Conservation (phyloP, 2,329 filamentous ascomycete species). For the Neopestalotiopsis rosae region DNA sequence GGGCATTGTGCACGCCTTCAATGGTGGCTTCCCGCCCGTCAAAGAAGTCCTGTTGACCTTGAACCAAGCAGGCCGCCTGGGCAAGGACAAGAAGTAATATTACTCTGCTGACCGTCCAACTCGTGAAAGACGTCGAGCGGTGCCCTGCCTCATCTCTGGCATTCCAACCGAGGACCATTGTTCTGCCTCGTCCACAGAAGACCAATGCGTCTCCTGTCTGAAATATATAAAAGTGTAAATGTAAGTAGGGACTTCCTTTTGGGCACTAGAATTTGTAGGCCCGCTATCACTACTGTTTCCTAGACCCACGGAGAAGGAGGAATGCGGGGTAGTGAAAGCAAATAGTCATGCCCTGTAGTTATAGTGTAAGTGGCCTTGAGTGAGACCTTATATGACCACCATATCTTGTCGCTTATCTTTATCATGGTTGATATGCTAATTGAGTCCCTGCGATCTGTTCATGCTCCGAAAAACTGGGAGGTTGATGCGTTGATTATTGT, state of each 20-base stretch:
- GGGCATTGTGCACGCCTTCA: constrained; percentile 57
- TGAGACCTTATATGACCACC: background rate
- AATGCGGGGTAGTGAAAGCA: background rate
- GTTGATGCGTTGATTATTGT: background rate
- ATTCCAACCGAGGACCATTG: background rate
- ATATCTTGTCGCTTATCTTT: background rate
- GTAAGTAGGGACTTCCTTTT: background rate
- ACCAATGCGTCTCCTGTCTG: too few species aligned
- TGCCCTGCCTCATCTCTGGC: background rate
- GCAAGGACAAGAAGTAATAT: background rate
- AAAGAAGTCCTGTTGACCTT: constrained; percentile 36
- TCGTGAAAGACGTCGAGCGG: background rate
- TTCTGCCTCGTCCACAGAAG: background rate
- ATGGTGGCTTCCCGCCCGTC: constrained; percentile 65
- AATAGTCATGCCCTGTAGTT: background rate
- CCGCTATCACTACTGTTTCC: background rate
- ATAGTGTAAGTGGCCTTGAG: background rate
- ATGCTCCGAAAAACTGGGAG: background rate
- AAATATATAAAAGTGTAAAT: too few species aligned
- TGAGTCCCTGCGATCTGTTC: too few species aligned
- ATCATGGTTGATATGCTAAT: background rate
- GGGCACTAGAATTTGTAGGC: background rate
- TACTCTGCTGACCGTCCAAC: background rate
- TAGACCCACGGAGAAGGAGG: background rate
- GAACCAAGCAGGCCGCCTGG: background rate